These are phyloP conservation scores for Carex parvula DNA, from an alignment of 176 grass and related monocot species.

Conservation along the genomic window DNA sequence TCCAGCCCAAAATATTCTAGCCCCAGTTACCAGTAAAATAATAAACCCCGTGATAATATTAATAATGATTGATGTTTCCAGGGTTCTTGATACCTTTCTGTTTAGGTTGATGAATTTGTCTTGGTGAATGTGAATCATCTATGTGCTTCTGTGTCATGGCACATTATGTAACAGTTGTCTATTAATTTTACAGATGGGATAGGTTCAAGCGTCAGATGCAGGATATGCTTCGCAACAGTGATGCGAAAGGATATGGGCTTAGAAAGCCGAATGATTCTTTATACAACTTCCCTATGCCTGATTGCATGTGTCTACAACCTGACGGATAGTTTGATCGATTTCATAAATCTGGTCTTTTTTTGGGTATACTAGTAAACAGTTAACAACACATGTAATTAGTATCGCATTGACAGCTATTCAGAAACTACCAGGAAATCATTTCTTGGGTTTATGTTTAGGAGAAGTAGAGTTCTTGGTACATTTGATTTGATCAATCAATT, in stretches of 20 bases:
- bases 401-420: conserved; percentile 15
- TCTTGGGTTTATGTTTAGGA: conserved; percentile 11
- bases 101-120: not conserved
- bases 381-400: conserved; percentile 40
- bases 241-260: conserved; percentile 49
- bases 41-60: not conserved
- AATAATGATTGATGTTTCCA: not conserved
- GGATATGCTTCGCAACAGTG: conserved; percentile 64
- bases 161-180: not conserved
- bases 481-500: conserved; percentile 2
- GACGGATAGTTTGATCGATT: conserved; percentile 30
- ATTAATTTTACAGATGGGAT: conserved; percentile 58
- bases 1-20: not conserved
- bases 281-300: conserved; percentile 76
- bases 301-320: conserved; percentile 72
- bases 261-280: conserved; percentile 60
- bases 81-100: not conserved
- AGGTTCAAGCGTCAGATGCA: conserved; percentile 69
- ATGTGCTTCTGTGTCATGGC: not conserved
- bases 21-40: not conserved
- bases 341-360: not conserved
- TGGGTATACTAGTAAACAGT: conserved; percentile 24
- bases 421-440: conserved; percentile 9
- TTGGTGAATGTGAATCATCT: not conserved
- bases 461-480: conserved; percentile 23